Evolutionary conservation across 1,139 yeast genomes (phyloP), one percentile per base, ranked within the genome.

Genomic region (Hemisphaericaspora xylanilytica): DNA sequence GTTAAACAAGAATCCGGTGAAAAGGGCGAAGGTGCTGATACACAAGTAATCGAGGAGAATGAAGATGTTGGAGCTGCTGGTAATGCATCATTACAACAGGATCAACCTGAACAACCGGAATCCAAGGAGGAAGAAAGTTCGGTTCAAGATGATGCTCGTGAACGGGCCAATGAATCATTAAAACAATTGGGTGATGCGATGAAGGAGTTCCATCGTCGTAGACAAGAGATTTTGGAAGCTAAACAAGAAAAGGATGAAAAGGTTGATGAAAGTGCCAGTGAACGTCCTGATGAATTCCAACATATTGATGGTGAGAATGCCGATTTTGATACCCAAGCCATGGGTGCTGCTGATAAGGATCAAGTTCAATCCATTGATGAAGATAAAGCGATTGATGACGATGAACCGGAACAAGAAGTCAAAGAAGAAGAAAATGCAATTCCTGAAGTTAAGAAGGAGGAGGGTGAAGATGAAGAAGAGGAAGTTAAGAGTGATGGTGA

Each of bases 191-290:
- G 97, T 39, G 97, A 90, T 58, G 80, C 95, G 0, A 62, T 89
- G 59, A 86, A 89, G 56, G 96, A 90, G 57, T 92, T 85, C 65
- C 95, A 90, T 58, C 85, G 89, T 58, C 84, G 96, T 54, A 81
- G 86, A 48, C 89, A 86, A 59, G 97, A 89, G 52, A 90, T 90
- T 46, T 71, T 75, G 47, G 86, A 83, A 47, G 77, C 85, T 5
- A 64, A 70, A 20, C 21, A 20, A 20, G 21, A 20, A n/a, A 64
- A 35, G 49, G 69, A 44, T 16, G 49, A 51, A 30, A 46, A 50
- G 22, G 72, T 69, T 33, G 75, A 73, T 32, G 48, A 52, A 2
- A 63, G 72, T 31, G 79, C 81, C 12, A 81, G 77, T 45, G 81
- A 78, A 48, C 74, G 80, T 36, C 89, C 94, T 0, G 96, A 89